Conservation (phyloP, 2,329 filamentous ascomycete genomes). For the Hymenoscyphus salicellus region DNA sequence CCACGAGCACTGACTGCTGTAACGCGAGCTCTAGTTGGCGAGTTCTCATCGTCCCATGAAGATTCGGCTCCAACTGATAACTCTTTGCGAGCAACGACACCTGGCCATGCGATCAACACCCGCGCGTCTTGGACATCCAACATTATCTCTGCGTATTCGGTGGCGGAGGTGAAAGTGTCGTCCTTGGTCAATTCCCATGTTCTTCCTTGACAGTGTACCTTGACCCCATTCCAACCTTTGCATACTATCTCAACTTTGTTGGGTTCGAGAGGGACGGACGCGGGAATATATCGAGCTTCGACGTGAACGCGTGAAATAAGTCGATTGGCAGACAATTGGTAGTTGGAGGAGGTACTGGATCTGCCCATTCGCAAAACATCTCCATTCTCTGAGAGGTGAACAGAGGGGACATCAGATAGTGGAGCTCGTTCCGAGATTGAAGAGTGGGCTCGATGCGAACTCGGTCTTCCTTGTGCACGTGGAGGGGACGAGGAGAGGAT, state of each 20-base stretch:
- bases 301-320: slow-evolving; percentile 92
- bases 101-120: slow-evolving; percentile 86
- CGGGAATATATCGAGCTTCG: slow-evolving; percentile 76
- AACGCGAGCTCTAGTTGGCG: slow-evolving; percentile 49
- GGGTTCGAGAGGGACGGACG: slow-evolving; percentile 63
- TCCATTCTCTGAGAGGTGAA: slow-evolving; percentile 78
- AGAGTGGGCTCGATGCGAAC: slow-evolving; percentile 59
- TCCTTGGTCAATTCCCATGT: slow-evolving; percentile 84
- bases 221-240: slow-evolving; percentile 92
- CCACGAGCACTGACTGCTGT: slow-evolving; percentile 34
- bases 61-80: slow-evolving; percentile 48
- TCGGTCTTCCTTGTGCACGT: slow-evolving; percentile 48
- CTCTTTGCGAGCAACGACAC: slow-evolving; percentile 47
- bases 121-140: slow-evolving; percentile 91
- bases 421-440: slow-evolving; percentile 72
- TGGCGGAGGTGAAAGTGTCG: slow-evolving; percentile 86
- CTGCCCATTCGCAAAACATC: slow-evolving; percentile 83
- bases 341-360: slow-evolving; percentile 92
- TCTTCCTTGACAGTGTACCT: slow-evolving; percentile 84
- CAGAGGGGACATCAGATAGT: slow-evolving; percentile 75
- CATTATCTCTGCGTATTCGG: slow-evolving; percentile 86
- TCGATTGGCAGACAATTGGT: slow-evolving; percentile 87
- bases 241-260: slow-evolving; percentile 86
- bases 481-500: slow-evolving; percentile 86
- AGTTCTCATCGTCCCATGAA: slow-evolving; percentile 61